Conservation (phyloP, 768 basidiomycete species). For the Suillus placidus region DNA sequence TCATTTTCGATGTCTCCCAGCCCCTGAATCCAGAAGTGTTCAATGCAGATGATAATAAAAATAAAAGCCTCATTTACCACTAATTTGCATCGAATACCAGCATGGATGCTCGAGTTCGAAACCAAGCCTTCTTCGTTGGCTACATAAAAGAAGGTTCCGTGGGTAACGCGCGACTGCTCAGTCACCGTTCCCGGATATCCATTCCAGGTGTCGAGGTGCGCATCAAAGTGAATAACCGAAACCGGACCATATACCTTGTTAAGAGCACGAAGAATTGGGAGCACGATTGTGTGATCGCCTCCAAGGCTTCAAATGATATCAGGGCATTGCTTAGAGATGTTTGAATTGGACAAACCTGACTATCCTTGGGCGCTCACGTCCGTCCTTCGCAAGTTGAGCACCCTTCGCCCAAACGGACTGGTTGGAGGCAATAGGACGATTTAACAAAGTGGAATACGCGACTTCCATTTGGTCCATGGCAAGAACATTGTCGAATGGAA, state of each 20-base stretch:
- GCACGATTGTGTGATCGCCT: slow-evolving; percentile 87
- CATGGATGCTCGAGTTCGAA: slow-evolving; percentile 76
- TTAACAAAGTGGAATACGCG: slow-evolving; percentile 76
- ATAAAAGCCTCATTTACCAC: slow-evolving; percentile 36
- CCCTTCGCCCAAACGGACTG: slow-evolving; percentile 27
- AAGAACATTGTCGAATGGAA: slow-evolving; percentile 79
- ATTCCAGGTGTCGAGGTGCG: slow-evolving; percentile 67
- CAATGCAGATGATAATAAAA: background rate
- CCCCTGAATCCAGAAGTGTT: slow-evolving; percentile 17
- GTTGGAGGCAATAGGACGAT: slow-evolving; percentile 46
- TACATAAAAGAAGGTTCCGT: slow-evolving; percentile 85
- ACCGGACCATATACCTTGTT: slow-evolving; percentile 80
- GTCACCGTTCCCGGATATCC: slow-evolving; percentile 43
- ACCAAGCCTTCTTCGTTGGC: slow-evolving; percentile 80
- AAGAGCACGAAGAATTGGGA: slow-evolving; percentile 82
- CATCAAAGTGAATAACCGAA: slow-evolving; percentile 85
- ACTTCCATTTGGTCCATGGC: slow-evolving; percentile 88
- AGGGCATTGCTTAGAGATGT: background rate
- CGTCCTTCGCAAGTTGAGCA: slow-evolving; percentile 53
- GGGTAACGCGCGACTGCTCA: slow-evolving; percentile 70
- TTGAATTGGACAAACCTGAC: slow-evolving; percentile 47
- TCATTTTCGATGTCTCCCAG: slow-evolving; percentile 58
- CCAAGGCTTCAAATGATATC: slow-evolving; percentile 47
- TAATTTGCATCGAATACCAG: slow-evolving; percentile 82
- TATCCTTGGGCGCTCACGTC: slow-evolving; percentile 71